phyloP scores from a whole-genome alignment of 208 protist species.

The Acanthamoeba triangularis region DNA sequence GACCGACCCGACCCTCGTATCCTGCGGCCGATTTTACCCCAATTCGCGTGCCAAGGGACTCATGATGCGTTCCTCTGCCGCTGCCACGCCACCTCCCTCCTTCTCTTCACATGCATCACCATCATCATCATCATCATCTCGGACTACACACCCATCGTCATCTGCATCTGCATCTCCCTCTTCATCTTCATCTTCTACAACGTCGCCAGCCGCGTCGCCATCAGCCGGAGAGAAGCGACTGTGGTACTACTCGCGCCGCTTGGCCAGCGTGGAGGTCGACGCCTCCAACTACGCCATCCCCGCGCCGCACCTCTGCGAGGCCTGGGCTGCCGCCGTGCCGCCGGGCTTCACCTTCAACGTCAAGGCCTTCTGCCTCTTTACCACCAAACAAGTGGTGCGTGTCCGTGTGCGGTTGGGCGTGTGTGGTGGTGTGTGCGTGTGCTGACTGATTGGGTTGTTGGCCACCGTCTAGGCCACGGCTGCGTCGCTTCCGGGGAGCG shows the following conservation, averaged over 20 bases:
- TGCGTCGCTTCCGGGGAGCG: background rate
- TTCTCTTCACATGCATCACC: background rate
- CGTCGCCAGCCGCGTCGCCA: background rate
- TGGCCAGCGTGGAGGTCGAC: conserved; percentile 61
- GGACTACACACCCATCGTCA: background rate
- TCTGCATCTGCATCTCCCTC: background rate
- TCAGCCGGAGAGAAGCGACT: conserved; percentile 46
- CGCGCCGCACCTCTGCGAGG: conserved; percentile 38
- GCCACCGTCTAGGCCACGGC: background rate
- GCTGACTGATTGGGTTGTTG: background rate
- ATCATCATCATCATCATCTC: background rate
- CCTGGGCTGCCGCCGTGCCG: conserved; percentile 23
- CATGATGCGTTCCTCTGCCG: background rate
- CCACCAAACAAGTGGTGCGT: background rate
- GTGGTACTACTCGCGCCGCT: conserved; percentile 7
- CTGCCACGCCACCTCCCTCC: background rate
- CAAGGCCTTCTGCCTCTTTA: conserved; percentile 73
- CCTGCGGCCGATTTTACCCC: conserved; percentile 66
- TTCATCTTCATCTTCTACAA: background rate
- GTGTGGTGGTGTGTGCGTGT: too few species aligned
- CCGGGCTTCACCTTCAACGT: conserved; percentile 60
- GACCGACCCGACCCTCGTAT: conserved; percentile 45
- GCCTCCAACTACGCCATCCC: conserved; percentile 73
- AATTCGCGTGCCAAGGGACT: conserved; percentile 11
- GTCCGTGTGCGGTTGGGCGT: too few species aligned